Evolutionary conservation across 139 green algal species (phyloP).

Genomic region (Yamagishiella unicocca): DNA sequence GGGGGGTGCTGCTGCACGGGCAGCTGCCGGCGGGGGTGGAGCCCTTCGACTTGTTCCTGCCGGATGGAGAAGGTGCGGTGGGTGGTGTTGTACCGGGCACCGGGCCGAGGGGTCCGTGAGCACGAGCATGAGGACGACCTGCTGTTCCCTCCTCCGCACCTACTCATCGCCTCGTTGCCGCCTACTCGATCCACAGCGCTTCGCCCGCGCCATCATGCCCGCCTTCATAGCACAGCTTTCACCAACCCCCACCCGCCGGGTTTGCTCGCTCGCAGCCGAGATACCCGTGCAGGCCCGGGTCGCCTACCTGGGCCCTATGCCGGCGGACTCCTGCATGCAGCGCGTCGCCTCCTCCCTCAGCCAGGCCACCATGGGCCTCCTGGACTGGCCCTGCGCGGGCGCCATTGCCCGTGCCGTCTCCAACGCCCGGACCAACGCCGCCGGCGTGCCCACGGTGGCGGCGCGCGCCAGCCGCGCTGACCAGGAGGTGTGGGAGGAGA

Average conservation of each 20-base stretch:
- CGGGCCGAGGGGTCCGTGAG: too few species aligned
- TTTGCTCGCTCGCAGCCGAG: conserved; percentile 4
- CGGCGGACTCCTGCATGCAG: background rate
- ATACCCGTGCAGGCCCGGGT: background rate
- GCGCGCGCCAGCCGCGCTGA: background rate
- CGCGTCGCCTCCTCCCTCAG: background rate
- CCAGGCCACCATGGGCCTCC: background rate
- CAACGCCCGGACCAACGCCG: background rate
- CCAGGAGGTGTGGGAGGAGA: background rate
- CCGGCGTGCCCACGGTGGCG: background rate
- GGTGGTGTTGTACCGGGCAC: too few species aligned
- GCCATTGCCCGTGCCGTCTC: too few species aligned
- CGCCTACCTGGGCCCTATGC: conserved; percentile 4
- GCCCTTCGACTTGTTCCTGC: conserved; percentile 10
- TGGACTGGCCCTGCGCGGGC: background rate
- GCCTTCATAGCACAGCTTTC: too few species aligned
- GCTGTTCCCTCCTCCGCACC: too few species aligned
- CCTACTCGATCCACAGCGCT: too few species aligned
- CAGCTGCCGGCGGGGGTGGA: background rate
- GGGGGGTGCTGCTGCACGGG: conserved; percentile 32
- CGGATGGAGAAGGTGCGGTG: background rate
- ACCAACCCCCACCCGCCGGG: too few species aligned
- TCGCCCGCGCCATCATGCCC: too few species aligned
- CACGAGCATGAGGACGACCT: too few species aligned
- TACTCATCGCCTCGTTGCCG: too few species aligned